Evolutionary conservation across 2,329 filamentous ascomycete genomes (phyloP).

Genomic region (Stemphylium lycopersici): DNA sequence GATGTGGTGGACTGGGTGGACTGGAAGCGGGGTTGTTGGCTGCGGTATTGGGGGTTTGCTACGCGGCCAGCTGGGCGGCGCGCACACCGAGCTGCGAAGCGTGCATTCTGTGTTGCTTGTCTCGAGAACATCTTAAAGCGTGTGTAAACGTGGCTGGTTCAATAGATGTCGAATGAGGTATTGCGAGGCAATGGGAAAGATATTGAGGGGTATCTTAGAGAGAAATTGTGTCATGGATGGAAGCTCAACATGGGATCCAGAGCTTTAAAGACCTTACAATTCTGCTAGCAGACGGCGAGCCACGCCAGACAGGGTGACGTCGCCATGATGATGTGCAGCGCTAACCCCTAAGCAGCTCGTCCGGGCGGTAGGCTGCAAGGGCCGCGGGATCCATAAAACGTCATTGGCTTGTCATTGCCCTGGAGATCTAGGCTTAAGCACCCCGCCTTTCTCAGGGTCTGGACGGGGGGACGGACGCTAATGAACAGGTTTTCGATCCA

Average conservation of each 20-base stretch:
- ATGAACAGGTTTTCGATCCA: constrained; percentile 5
- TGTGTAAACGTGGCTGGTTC: constrained; percentile 10
- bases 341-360: background rate
- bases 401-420: constrained; percentile 13
- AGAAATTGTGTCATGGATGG: constrained; percentile 3
- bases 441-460: constrained; percentile 4
- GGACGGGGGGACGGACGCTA: background rate
- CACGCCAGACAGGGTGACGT: constrained; percentile 9
- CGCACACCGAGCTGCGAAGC: constrained; percentile 37
- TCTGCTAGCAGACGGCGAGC: constrained; percentile 5
- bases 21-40: constrained; percentile 41
- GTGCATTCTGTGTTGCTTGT: constrained; percentile 42
- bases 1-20: constrained; percentile 36
- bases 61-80: constrained; percentile 34
- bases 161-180: background rate
- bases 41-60: constrained; percentile 35
- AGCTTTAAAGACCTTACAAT: constrained; percentile 11
- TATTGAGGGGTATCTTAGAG: constrained; percentile 13
- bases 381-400: background rate
- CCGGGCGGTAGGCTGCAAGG: background rate
- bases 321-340: constrained; percentile 18
- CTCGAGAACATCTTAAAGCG: constrained; percentile 37
- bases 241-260: constrained; percentile 1
- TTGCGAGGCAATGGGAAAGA: background rate
- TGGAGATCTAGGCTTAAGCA: constrained; percentile 7